A percentile compares a stretch with the other conserved stretches of the same genome.
These are phyloP conservation scores for Hymenoscyphus scutula DNA, from an alignment of 2,329 filamentous ascomycete genomes.

Conservation along the genomic window DNA sequence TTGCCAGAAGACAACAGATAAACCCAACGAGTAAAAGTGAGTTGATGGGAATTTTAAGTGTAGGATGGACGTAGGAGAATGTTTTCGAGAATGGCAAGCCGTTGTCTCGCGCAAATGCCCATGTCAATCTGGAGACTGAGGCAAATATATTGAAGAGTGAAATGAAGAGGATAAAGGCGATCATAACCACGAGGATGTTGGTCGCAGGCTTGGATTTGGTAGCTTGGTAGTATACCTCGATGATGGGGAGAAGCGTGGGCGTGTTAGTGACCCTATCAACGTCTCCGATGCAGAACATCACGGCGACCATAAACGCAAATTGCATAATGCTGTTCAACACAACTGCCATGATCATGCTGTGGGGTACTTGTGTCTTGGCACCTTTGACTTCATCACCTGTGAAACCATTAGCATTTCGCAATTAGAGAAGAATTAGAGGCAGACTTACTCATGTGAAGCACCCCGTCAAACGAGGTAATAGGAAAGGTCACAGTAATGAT, in stretches of 20 bases:
- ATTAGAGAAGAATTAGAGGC: background rate
- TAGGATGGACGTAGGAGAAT: slow-evolving; percentile 20
- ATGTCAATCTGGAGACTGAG: slow-evolving; percentile 38
- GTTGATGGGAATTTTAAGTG: slow-evolving; percentile 39
- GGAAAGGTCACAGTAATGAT: slow-evolving; percentile 34
- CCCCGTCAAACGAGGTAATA: slow-evolving; percentile 28
- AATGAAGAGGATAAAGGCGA: slow-evolving; percentile 25
- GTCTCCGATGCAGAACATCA: slow-evolving; percentile 37
- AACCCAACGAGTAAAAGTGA: slow-evolving; percentile 27
- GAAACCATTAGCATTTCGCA: background rate
- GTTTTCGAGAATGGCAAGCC: slow-evolving; percentile 38
- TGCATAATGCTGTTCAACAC: slow-evolving; percentile 47
- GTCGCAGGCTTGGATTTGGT: slow-evolving; percentile 43
- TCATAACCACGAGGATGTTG: slow-evolving; percentile 45
- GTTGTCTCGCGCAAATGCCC: slow-evolving; percentile 43
- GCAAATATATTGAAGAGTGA: slow-evolving; percentile 28
- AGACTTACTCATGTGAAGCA: slow-evolving; percentile 38
- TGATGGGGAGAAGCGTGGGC: slow-evolving; percentile 46
- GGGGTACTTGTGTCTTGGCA: slow-evolving; percentile 45
- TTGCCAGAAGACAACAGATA: slow-evolving; percentile 16
- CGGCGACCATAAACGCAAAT: slow-evolving; percentile 37
- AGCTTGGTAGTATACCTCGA: slow-evolving; percentile 48
- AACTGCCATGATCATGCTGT: slow-evolving; percentile 42
- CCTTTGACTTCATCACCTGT: slow-evolving; percentile 39
- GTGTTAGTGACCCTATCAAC: slow-evolving; percentile 39